These are phyloP conservation scores for Niveomyces coronatus DNA, from an alignment of 2,329 filamentous ascomycete species.

Conservation along the genomic window DNA sequence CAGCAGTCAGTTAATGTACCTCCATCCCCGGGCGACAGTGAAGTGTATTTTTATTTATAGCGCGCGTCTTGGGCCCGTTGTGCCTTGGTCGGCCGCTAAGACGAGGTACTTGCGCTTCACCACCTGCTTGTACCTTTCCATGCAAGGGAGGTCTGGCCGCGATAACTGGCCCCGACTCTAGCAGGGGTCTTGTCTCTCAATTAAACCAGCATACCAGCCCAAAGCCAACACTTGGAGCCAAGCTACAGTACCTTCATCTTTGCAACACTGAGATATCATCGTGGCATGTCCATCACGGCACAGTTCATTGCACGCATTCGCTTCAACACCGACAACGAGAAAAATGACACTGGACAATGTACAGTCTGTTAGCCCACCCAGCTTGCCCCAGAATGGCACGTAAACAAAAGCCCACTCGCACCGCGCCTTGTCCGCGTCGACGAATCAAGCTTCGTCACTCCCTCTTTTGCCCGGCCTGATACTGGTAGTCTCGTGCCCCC, in stretches of 20 bases:
- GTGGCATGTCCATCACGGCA: not conserved
- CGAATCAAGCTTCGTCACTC: slow-evolving; percentile 2
- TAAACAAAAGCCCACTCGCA: slow-evolving; percentile 9
- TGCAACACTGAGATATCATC: not conserved
- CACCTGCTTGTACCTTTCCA: not conserved
- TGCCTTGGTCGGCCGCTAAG: slow-evolving; percentile 1
- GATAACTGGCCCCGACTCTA: slow-evolving; percentile 7
- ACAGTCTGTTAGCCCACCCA: slow-evolving; percentile 7
- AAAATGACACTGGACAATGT: not conserved
- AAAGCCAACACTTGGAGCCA: no score
- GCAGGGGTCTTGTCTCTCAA: slow-evolving; percentile 4
- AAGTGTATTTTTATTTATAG: not conserved
- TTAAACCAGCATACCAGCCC: slow-evolving; percentile 5
- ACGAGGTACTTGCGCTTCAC: slow-evolving; percentile 4
- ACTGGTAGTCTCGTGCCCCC: no score
- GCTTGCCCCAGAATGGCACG: slow-evolving; percentile 5
- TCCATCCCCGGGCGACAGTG: not conserved
- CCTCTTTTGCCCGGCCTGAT: no score
- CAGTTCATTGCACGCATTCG: not conserved
- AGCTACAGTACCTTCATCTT: not conserved
- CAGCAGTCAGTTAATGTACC: no score
- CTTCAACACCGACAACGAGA: no score
- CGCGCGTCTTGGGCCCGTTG: not conserved
- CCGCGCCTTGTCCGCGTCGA: slow-evolving; percentile 6
- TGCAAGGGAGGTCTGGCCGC: slow-evolving; percentile 3